Base-by-base conservation (phyloP, 2,329 filamentous ascomycete species). In the Capronia americana region DNA sequence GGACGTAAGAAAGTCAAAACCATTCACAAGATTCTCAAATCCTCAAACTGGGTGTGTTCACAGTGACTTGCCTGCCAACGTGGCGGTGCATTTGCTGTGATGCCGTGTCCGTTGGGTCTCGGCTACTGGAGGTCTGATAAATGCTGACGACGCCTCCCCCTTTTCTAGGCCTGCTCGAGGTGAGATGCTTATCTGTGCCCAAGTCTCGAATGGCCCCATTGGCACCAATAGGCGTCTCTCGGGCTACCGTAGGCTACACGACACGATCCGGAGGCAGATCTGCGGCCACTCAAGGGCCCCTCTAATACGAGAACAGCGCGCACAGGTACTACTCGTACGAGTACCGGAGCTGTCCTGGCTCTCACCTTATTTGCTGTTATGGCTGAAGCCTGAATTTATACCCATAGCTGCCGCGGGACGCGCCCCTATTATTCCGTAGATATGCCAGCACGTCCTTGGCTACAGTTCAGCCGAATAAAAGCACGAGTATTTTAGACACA, bases 371-470 rank as follows among this genome's bases (percentile, higher is more conserved):
- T 34, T 23, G 53, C 53, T 17, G 53, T 20, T 55, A 30, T 55
- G 26, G 53, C 53, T 55, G 53, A 55, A 32, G 53, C 53, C 53
- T 55, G 28, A 51, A 51, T 51, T 44, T 17, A 41, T 41, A 17
- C 38, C 38, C 38, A 41, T n/a, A 41, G 38, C 38, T 41, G n/a
- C 38, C 38, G 38, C 38, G 17, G 14, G 14, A 44, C 17, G 38
- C 38, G 8, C 38, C 17, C 17, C 38, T n/a, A 7, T n/a, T 17
- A 11, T 12, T 17, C 38, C 5, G 38, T 41, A n/a, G 4, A 17
- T 17, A 17, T 7, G 17, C 14, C 38, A 41, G 38, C 32, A 34
- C 32, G 30, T 32, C 30, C 30, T 32, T 10, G 30, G 30, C 30
- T n/a, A 48, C n/a, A n/a, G n/a, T n/a, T 20, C 44, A 48, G 20